phyloP scores from a whole-genome alignment of 257 asterid genomes.

The Lavandula angustifolia region DNA sequence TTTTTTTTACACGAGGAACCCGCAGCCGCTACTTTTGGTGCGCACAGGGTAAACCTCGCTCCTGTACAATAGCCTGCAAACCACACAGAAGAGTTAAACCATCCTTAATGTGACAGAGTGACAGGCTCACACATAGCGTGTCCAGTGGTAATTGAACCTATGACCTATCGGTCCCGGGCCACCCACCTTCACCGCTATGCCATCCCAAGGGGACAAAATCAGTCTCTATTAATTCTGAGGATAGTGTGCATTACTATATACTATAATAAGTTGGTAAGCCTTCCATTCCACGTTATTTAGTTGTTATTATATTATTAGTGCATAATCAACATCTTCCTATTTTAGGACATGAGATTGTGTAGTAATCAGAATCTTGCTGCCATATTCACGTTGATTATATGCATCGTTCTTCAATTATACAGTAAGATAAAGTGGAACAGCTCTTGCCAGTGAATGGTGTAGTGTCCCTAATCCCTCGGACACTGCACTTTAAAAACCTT shows the following conservation, averaged over 20 bases:
- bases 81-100: no score
- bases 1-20: no score
- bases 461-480: slow-evolving; percentile 25
- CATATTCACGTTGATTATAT: slow-evolving; percentile 18
- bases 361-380: slow-evolving; percentile 11
- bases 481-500: slow-evolving; percentile 18
- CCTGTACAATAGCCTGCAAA: no score
- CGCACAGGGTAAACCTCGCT: no score
- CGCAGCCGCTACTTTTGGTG: no score
- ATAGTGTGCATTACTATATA: background rate
- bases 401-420: background rate
- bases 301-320: background rate
- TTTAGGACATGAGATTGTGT: background rate
- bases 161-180: no score
- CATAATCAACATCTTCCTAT: slow-evolving; percentile 1
- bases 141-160: no score
- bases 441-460: slow-evolving; percentile 21
- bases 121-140: no score
- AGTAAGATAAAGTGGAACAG: background rate
- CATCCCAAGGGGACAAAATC: no score
- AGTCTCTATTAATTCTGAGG: slow-evolving; percentile 6
- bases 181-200: no score
- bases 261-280: background rate
- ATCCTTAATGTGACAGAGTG: no score
- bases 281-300: background rate